Evolutionary conservation across 495 filamentous ascomycete species (phyloP), one percentile per base, ranked within the genome.

Genomic region (Podospora fimiseda): DNA sequence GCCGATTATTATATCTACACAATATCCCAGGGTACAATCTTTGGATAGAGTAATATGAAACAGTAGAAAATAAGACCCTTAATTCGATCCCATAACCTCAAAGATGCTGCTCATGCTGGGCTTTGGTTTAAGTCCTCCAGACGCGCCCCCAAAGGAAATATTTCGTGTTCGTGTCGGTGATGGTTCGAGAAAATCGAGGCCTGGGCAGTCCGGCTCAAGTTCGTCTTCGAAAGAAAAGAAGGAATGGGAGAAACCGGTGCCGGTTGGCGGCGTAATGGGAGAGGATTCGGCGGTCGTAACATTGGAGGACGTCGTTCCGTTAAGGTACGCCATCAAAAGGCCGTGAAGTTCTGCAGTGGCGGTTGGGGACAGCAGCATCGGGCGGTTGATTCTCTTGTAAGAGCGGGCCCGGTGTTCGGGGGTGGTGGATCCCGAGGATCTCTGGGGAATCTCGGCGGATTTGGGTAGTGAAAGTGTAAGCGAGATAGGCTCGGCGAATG

Each of bases 381-480:
- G 68, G 9, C 66, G 65, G 52, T 58, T 66, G 60, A 71, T 64
- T 2, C 68, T 43, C 56, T 68, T 70, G 49, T 71, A 71, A 0
- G 62, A 64, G 16, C 62, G 63, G 2, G 57, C 40, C 5, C 55
- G 46, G 14, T 45, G 52, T 16, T 43, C 36, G n/a, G 45, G 39
- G 2, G 41, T 14, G 13, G 56, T 14, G 13, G 56, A 46, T 1
- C 39, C 51, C 8, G 47, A 42, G 2, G 62, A 53, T 27, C 60
- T 56, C 47, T 57, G 59, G 11, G 60, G 49, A 19, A 40, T 57
- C 23, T 59, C 50, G 43, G 43, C 23, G 16, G 49, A 37, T 9
- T 58, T 44, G 14, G 44, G 59, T 9, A 51, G 56, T 11, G 59
- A 48, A 9, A 57, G 43, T 3, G 59, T 55, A 8, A 58, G 55